phyloP scores from a whole-genome alignment of 495 filamentous ascomycete species.

The Staphylotrichum longicolle region DNA sequence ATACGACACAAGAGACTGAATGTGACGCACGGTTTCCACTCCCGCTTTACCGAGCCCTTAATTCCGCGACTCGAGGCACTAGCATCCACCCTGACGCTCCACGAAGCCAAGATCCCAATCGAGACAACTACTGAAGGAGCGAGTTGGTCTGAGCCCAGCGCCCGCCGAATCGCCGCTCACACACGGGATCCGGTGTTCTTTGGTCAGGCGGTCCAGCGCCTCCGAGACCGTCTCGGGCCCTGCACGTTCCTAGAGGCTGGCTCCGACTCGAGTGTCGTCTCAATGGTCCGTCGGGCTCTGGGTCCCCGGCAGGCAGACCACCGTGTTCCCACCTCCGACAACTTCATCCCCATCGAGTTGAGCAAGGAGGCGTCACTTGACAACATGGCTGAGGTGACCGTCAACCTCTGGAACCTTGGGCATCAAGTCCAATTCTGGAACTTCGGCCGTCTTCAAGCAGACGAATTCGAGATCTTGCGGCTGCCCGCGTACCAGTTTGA shows the following conservation, averaged over 20 bases:
- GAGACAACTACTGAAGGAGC: slow-evolving; percentile 30
- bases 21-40: slow-evolving; percentile 49
- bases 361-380: too few species aligned
- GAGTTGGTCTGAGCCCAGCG: too few species aligned
- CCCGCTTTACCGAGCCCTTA: slow-evolving; percentile 38
- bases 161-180: neutral
- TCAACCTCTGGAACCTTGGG: too few species aligned
- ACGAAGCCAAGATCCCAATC: slow-evolving; percentile 33
- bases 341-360: too few species aligned
- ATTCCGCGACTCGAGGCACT: slow-evolving; percentile 31
- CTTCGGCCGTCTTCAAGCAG: too few species aligned
- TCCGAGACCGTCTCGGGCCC: slow-evolving; percentile 29
- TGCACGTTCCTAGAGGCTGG: slow-evolving; percentile 23
- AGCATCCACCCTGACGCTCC: slow-evolving; percentile 28
- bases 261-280: slow-evolving; percentile 17
- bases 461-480: slow-evolving; percentile 21
- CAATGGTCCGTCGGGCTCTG: slow-evolving; percentile 10
- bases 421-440: too few species aligned
- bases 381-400: too few species aligned
- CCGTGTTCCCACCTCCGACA: too few species aligned
- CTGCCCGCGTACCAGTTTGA: slow-evolving; percentile 59
- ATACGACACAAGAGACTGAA: slow-evolving; percentile 28
- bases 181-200: slow-evolving; percentile 37
- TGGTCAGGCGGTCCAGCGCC: slow-evolving; percentile 30
- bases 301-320: slow-evolving; percentile 21